Conservation (phyloP, 306 rosid species). For the Sechiopsis laciniata region DNA sequence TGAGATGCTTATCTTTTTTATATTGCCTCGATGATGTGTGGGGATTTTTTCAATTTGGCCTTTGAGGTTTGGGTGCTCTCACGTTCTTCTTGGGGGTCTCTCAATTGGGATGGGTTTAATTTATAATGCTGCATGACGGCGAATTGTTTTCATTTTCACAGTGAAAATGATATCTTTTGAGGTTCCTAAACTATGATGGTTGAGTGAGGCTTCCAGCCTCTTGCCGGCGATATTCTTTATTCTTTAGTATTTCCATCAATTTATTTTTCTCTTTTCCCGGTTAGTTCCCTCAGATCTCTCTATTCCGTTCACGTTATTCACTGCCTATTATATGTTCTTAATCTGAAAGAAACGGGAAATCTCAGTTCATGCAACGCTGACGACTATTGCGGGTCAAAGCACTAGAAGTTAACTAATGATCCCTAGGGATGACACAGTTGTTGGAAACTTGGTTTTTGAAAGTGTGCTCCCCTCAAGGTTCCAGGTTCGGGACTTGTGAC, state of each 20-base stretch:
- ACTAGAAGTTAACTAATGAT: too few relatives aligned
- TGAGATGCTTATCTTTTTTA: not conserved
- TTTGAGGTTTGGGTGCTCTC: not conserved
- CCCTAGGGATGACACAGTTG: too few relatives aligned
- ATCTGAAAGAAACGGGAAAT: too few relatives aligned
- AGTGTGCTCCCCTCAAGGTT: too few relatives aligned
- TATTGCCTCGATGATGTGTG: not conserved
- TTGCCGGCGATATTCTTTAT: not conserved
- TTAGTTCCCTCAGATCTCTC: not conserved
- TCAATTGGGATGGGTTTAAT: not conserved
- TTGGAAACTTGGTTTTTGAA: too few relatives aligned
- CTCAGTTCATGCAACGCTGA: not conserved
- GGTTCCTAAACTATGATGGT: not conserved
- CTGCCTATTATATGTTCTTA: not conserved
- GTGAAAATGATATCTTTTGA: slow-evolving; percentile 4
- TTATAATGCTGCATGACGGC: not conserved
- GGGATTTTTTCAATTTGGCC: not conserved
- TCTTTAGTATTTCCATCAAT: not conserved
- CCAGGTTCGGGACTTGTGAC: too few relatives aligned
- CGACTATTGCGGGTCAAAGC: not conserved
- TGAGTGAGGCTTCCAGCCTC: not conserved
- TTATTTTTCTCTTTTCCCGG: not conserved
- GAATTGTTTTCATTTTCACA: not conserved
- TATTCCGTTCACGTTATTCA: not conserved
- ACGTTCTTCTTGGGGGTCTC: not conserved